Evolutionary conservation across 2,329 filamentous ascomycete genomes (phyloP), one percentile per base, ranked within the genome.

Genomic region (Cercospora sojina): DNA sequence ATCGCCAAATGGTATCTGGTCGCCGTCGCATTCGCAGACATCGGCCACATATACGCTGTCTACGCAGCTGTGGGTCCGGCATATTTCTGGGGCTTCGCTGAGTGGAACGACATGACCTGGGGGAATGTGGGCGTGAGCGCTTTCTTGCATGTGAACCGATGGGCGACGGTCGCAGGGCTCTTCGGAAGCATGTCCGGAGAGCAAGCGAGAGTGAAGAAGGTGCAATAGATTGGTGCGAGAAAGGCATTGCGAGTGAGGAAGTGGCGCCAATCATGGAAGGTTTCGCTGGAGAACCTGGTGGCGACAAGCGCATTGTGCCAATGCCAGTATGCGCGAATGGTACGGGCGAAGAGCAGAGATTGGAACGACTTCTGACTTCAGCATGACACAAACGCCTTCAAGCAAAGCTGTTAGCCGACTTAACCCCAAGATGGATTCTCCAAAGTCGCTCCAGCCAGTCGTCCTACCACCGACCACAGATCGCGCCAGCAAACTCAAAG

Each of bases 31-130:
- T 23, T 70, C 18, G 70, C 66, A 16, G 70, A 70, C 57, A 23
- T 70, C 3, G 68, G 66, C 32, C 70, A 71, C 61, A 59, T 70
- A 13, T 69, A 67, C 64, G 70, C 68, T 20, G 68, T 64, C 10
- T 68, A 68, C 63, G 62, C 59, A 9, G 66, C 59, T 20, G 41
- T 69, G 29, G 70, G 66, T 1, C 18, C 38, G 18, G 68, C 56
- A n/a, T 49, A 62, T 27, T 69, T 71, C 58, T 62, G 59, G 41
- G 59, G 69, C 35, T 27, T 68, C 1, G 61, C 23, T 0, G 51
- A 43, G 13, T 71, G 68, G 68, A 70, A 71, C 35, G 62, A 70
- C 56, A 67, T 70, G 64, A 55, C 65, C 23, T 70, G 68, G 68
- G 68, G 68, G 13, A 69, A 64, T 64, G 64, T 70, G 18, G 68